These are phyloP conservation scores for Macadamia tetraphylla DNA, from an alignment of 164 flowering plant genomes.

Conservation along the genomic window DNA sequence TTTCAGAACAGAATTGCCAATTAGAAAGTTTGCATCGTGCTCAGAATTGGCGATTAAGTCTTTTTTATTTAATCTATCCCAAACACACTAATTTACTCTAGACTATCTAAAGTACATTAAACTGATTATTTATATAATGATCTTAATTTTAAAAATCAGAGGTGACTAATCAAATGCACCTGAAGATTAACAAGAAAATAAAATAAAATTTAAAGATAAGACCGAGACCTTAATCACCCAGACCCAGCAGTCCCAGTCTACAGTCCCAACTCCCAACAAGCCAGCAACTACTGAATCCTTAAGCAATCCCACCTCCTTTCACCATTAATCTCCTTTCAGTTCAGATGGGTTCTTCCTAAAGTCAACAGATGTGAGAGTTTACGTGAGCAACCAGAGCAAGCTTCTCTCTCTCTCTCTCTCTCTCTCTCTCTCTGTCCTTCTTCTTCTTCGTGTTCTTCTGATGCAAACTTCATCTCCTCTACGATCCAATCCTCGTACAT, in stretches of 20 bases:
- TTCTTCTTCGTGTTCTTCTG: not conserved
- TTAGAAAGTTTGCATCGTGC: too few relatives aligned
- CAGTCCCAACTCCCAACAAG: not conserved
- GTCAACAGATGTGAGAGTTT: conserved; percentile 24
- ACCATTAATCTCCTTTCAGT: not conserved
- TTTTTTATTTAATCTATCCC: too few relatives aligned
- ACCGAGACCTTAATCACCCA: not conserved
- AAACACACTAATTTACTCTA: too few relatives aligned
- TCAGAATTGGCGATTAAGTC: too few relatives aligned
- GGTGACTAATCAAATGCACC: not conserved
- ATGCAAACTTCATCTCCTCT: not conserved
- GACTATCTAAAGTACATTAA: too few relatives aligned
- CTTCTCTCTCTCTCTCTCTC: conserved; percentile 1
- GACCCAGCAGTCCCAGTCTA: too few relatives aligned
- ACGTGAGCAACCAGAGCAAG: conserved; percentile 13
- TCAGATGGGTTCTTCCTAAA: conserved; percentile 10
- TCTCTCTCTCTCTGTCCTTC: too few relatives aligned
- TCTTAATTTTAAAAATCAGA: not conserved
- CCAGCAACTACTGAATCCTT: not conserved
- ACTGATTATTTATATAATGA: too few relatives aligned
- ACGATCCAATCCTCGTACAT: conserved; percentile 19
- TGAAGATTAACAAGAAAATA: not conserved
- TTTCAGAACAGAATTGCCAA: too few relatives aligned
- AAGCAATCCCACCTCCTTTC: conserved; percentile 8
- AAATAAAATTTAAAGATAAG: not conserved